phyloP scores from a whole-genome alignment of 257 asterid species.

The Ilex asprella region DNA sequence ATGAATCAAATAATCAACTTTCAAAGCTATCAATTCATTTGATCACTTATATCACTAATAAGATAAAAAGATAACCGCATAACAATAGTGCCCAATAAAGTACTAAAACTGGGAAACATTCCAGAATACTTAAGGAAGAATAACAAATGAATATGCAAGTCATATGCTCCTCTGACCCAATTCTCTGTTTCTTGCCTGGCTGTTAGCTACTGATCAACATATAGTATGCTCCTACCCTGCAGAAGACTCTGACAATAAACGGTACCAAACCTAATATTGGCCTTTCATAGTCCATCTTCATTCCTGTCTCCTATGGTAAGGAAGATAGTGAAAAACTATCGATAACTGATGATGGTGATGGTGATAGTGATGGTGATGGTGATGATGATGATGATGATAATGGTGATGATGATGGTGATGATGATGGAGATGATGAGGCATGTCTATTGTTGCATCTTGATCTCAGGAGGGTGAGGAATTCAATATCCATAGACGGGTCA shows the following conservation, averaged over 20 bases:
- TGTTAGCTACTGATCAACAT: slow-evolving; percentile 69
- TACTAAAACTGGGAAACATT: no score
- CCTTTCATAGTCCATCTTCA: slow-evolving; percentile 73
- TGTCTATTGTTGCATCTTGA: slow-evolving; percentile 39
- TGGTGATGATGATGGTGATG: slow-evolving; percentile 21
- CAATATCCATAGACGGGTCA: slow-evolving; percentile 54
- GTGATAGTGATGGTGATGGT: no score
- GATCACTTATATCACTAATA: no score
- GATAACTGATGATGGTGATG: slow-evolving; percentile 27
- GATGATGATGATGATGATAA: no score
- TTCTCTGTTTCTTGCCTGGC: slow-evolving; percentile 37
- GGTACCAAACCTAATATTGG: slow-evolving; percentile 52
- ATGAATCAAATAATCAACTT: no score
- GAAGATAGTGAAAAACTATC: slow-evolving; percentile 5
- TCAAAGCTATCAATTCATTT: no score
- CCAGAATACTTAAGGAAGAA: no score
- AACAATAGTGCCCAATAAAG: no score
- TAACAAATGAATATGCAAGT: slow-evolving; percentile 14
- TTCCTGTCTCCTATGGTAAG: slow-evolving; percentile 24
- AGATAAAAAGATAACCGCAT: no score
- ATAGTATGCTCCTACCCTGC: slow-evolving; percentile 50
- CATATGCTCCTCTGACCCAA: slow-evolving; percentile 63
- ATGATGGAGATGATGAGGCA: slow-evolving; percentile 15
- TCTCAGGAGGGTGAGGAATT: slow-evolving; percentile 40
- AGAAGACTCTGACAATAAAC: slow-evolving; percentile 62